phyloP scores from a whole-genome alignment of 2,329 filamentous ascomycete species.

The Arthrobotrys musiformis region DNA sequence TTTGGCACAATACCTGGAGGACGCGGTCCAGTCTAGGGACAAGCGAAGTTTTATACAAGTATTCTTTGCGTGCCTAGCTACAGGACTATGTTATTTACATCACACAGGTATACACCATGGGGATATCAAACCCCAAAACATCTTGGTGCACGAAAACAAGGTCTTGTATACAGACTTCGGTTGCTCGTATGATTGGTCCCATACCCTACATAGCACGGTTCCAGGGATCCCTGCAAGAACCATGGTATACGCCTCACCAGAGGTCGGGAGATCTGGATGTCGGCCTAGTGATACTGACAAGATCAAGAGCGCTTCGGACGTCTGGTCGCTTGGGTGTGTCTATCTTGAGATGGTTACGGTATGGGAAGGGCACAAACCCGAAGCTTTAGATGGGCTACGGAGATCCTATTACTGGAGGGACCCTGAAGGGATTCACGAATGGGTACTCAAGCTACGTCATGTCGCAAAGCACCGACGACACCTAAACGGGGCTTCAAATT shows the following conservation, averaged over 20 bases:
- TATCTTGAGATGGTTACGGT: slow-evolving; percentile 33
- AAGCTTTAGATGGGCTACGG: too few relatives aligned
- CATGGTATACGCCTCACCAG: slow-evolving; percentile 21
- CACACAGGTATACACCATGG: slow-evolving; percentile 54
- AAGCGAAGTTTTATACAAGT: slow-evolving; percentile 52
- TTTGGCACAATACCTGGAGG: slow-evolving; percentile 48
- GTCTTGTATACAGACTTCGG: slow-evolving; percentile 59
- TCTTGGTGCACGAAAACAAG: slow-evolving; percentile 53
- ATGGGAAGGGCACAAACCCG: slow-evolving; percentile 41
- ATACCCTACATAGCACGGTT: slow-evolving; percentile 52
- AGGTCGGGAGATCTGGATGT: slow-evolving; percentile 36
- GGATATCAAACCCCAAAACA: slow-evolving; percentile 59
- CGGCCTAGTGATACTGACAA: not conserved
- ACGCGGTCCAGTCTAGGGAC: not conserved
- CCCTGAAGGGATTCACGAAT: not conserved
- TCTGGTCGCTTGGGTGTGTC: slow-evolving; percentile 31
- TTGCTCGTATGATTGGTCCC: slow-evolving; percentile 57
- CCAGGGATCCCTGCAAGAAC: slow-evolving; percentile 26
- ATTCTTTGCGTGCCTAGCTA: slow-evolving; percentile 59
- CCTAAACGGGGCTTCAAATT: too few relatives aligned
- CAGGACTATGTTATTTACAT: slow-evolving; percentile 56
- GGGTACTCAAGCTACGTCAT: not conserved
- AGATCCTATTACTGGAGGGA: slow-evolving; percentile 25
- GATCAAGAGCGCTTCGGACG: slow-evolving; percentile 25
- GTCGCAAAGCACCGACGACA: not conserved